Evolutionary conservation across 1,284 basidiomycete species (phyloP), one percentile per base, ranked within the genome.

Genomic region (Athelia sp.): DNA sequence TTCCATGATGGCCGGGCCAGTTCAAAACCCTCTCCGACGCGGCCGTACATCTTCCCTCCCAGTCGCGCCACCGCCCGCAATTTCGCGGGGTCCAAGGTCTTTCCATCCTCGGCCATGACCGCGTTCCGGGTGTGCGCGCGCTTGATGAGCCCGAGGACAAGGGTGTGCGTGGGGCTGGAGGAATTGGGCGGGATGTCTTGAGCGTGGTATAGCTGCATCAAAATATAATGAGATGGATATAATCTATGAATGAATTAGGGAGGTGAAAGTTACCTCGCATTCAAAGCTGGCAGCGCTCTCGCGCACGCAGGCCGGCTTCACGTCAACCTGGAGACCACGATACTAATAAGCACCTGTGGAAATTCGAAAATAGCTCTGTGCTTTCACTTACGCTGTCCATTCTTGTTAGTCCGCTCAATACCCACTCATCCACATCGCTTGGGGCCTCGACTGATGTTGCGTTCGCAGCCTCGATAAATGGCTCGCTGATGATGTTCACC

Each of bases 271-370:
- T 60, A 79, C 79, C 71, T 78, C 75, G 70, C 87, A 90, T 69
- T 90, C 89, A 65, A 90, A 74, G 48, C 78, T 77, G 51, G 89
- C 77, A 2, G 80, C 79, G 53, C 84, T 83, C 66, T 91, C 88
- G 52, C 73, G 78, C 2, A 90, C 85, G 49, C 84, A 73, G 15
- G 85, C 72, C 2, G 84, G 80, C 58, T 78, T 79, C 47, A 90
- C 77, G 35, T 36, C 42, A 32, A 26, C 47, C 47, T 29, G 4
- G 13, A 29, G 13, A 29, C 26, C 6, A 29, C 26, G 26, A 29
- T n/a, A n/a, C n/a, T n/a, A 13, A 29, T 29, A 29, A 29, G 26
- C 13, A 29, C n/a, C n/a, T n/a, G n/a, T n/a, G n/a, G n/a, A n/a
- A n/a, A n/a, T n/a, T n/a, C n/a, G n/a, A n/a, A n/a, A n/a, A n/a